Conservation (phyloP, 805 yeast species). For the Candida cerambycidarum region DNA sequence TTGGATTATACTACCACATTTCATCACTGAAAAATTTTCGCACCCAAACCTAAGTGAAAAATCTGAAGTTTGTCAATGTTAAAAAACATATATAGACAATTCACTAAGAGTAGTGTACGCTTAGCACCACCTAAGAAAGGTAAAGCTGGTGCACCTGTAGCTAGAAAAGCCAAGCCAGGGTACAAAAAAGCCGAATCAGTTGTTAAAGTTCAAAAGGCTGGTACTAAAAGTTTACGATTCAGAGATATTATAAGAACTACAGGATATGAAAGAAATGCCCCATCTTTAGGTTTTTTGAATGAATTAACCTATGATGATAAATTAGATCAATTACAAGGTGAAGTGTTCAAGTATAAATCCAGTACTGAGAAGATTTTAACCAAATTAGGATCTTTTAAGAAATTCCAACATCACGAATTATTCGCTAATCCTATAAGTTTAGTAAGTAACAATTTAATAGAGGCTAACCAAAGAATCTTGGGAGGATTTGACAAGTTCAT, state of each 20-base stretch:
- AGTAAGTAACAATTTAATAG: slow-evolving; percentile 50
- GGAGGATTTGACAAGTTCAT: slow-evolving; percentile 24
- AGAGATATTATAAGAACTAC: slow-evolving; percentile 36
- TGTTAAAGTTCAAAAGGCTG: slow-evolving; percentile 26
- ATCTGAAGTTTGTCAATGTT: slow-evolving; percentile 2
- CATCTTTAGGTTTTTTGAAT: slow-evolving; percentile 12
- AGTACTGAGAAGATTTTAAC: slow-evolving; percentile 44
- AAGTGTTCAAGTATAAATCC: slow-evolving; percentile 37
- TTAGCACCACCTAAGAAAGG: slow-evolving; percentile 18
- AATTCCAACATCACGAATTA: slow-evolving; percentile 66
- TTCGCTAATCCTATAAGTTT: slow-evolving; percentile 61
- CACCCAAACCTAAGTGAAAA: slow-evolving; percentile 5
- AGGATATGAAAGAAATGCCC: slow-evolving; percentile 35
- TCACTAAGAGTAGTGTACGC: slow-evolving; percentile 6
- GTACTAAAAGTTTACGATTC: slow-evolving; percentile 42
- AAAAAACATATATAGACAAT: slow-evolving; percentile 3
- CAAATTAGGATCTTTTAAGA: slow-evolving; percentile 63
- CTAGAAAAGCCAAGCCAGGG: slow-evolving; percentile 24
- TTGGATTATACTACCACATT: not conserved
- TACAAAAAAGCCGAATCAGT: slow-evolving; percentile 18
- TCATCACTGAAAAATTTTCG: slow-evolving; percentile 8
- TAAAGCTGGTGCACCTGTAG: slow-evolving; percentile 19
- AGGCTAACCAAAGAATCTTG: slow-evolving; percentile 39
- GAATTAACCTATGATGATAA: not conserved
- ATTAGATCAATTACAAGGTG: slow-evolving; percentile 9